Base-by-base conservation (phyloP, 2,329 filamentous ascomycete genomes). In the Stylonectria norvegica region DNA sequence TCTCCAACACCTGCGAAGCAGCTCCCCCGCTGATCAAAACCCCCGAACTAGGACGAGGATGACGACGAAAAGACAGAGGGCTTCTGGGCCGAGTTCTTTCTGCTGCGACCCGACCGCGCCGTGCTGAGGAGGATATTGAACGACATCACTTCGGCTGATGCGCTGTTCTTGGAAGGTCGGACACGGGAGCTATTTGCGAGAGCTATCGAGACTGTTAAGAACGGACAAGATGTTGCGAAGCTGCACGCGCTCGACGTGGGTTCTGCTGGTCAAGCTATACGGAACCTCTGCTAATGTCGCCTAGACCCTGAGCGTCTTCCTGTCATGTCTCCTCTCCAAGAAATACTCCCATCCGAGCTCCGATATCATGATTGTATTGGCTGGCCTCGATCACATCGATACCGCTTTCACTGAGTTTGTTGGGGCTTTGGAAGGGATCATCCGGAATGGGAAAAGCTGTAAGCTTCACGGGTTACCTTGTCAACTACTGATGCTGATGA, bases 11-110 rank as follows among this genome's bases (percentile, higher is more conserved):
- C 32, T 29, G 23, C 44, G 12, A 42, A 45, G 38, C 55, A 47
- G 42, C 51, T 40, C 33, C 52, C 45, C 57, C 50, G 56, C 56
- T 64, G 58, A 66, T 50, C 45, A 46, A 49, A 32, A 36, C 39
- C 36, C 39, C 18, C 41, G 27, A 38, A 49, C 62, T 49, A 86
- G 68, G 79, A 84, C 49, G 77, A 81, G 39, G 76, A 85, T 45
- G 77, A 81, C 43, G 66, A 71, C 36, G 84, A 89, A 19, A 85
- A 85, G 47, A 79, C 87, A 1, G 89, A 95, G 45, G 91, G 89
- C 30, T 98, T 96, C 69, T 98, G 93, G 93, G 78, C 81, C 52
- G 93, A 96, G 66, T 89, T 98, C 68, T 98, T 98, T 64, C 76
- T 98, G 25, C 74, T 96, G 43, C 83, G 82, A 48, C 90, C 91